A percentile compares a stretch with the other conserved stretches of the same genome.
phyloP scores from a whole-genome alignment of 176 grass and related monocot genomes.

The Cocos nucifera region DNA sequence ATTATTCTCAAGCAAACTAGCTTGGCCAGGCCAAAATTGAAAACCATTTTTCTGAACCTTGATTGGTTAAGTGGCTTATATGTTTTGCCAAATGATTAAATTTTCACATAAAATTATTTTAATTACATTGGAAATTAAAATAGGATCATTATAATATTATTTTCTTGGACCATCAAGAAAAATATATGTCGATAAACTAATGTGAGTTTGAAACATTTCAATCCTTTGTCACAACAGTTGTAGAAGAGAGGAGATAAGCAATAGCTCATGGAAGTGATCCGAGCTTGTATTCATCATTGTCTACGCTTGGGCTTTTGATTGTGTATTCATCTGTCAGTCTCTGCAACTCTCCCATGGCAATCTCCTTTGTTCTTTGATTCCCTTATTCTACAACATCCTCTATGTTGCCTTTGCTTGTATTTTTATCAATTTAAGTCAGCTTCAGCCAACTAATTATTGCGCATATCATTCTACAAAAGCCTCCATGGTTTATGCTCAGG shows the following conservation, averaged over 20 bases:
- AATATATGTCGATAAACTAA: no score
- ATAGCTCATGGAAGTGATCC: conserved; percentile 33
- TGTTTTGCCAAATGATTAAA: no score
- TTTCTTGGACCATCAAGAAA: no score
- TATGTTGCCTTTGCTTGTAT: neutral
- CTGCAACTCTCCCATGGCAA: conserved; percentile 56
- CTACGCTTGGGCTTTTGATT: conserved; percentile 65
- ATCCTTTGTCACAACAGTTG: no score
- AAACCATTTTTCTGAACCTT: no score
- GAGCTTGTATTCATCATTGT: conserved; percentile 44
- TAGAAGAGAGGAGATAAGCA: conserved; percentile 24
- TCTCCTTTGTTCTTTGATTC: neutral
- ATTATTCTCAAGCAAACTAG: no score
- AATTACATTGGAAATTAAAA: no score
- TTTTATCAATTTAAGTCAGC: neutral
- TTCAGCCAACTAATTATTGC: neutral
- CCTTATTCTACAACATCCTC: neutral
- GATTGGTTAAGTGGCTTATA: no score
- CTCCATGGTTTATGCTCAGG: conserved; percentile 44
- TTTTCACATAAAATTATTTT: no score
- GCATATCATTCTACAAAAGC: conserved; percentile 46
- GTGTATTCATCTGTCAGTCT: conserved; percentile 38
- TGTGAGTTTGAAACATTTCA: no score
- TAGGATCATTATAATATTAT: no score
- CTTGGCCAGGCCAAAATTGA: no score